These are phyloP conservation scores for Caloboletus firmus DNA, from an alignment of 1,284 basidiomycete species.

Conservation along the genomic window DNA sequence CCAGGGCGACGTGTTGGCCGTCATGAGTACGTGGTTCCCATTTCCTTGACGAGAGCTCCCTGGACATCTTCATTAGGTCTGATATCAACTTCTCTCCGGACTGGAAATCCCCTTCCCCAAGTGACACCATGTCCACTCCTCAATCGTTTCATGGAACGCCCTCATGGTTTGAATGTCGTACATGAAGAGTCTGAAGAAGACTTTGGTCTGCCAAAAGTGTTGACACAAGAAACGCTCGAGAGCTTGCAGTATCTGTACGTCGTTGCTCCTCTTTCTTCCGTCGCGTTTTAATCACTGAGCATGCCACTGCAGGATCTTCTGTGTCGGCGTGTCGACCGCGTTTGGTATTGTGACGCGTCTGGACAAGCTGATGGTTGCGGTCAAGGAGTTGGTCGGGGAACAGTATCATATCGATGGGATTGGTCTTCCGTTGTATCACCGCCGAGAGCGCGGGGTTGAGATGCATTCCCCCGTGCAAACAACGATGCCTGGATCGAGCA, in stretches of 20 bases:
- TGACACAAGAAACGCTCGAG: constrained; percentile 64
- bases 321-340: constrained; percentile 71
- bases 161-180: constrained; percentile 63
- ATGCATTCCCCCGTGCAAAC: constrained; percentile 13
- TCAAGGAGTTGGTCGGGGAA: constrained; percentile 79
- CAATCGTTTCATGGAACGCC: constrained; percentile 67
- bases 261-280: not conserved
- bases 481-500: not conserved
- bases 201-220: constrained; percentile 61
- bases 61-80: constrained; percentile 44
- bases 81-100: constrained; percentile 72
- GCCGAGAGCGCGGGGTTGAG: constrained; percentile 16
- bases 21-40: constrained; percentile 57
- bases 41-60: not conserved
- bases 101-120: constrained; percentile 77
- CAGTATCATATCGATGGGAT: constrained; percentile 76
- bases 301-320: constrained; percentile 54
- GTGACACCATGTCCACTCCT: constrained; percentile 83
- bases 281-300: not conserved
- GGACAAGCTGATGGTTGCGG: constrained; percentile 72
- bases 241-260: constrained; percentile 71
- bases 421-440: constrained; percentile 38
- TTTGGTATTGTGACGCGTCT: constrained; percentile 66
- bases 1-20: constrained; percentile 79
- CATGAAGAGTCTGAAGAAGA: constrained; percentile 67